Conservation (phyloP, 2,329 filamentous ascomycete species). For the Arthroderma uncinatum region DNA sequence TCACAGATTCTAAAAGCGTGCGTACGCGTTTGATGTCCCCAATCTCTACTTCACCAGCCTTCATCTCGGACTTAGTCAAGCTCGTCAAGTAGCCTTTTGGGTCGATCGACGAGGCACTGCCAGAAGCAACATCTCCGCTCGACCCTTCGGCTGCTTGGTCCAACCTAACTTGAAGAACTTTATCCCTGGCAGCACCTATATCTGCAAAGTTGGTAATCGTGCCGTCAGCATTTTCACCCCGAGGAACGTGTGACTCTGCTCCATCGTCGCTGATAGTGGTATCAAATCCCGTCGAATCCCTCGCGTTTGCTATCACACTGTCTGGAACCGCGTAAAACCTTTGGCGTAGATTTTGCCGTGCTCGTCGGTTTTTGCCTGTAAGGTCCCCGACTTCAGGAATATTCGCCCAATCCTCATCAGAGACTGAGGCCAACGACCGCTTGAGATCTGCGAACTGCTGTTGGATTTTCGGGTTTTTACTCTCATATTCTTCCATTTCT, state of each 20-base stretch:
- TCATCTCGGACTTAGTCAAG: conserved; percentile 67
- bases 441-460: conserved; percentile 97
- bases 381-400: conserved; percentile 93
- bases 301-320: conserved; percentile 79
- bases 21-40: conserved; percentile 92
- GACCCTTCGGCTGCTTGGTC: conserved; percentile 73
- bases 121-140: conserved; percentile 57
- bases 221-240: conserved; percentile 52
- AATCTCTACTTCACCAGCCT: conserved; percentile 69
- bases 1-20: conserved; percentile 86
- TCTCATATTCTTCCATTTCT: conserved; percentile 90
- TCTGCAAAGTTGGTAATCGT: conserved; percentile 98
- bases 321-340: conserved; percentile 95
- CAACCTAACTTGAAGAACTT: conserved; percentile 85
- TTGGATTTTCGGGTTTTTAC: conserved; percentile 94
- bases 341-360: conserved; percentile 69
- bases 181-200: conserved; percentile 91
- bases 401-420: conserved; percentile 93
- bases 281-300: conserved; percentile 68
- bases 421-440: conserved; percentile 72
- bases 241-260: conserved; percentile 37
- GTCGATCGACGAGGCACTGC: conserved; percentile 83
- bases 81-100: conserved; percentile 93
- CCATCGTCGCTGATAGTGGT: conserved; percentile 82
- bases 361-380: conserved; percentile 83